A percentile compares a stretch with the other conserved stretches of the same genome.
Evolutionary conservation across 108 stramenopile species (phyloP).

Genomic region (Skeletonema tropicum): DNA sequence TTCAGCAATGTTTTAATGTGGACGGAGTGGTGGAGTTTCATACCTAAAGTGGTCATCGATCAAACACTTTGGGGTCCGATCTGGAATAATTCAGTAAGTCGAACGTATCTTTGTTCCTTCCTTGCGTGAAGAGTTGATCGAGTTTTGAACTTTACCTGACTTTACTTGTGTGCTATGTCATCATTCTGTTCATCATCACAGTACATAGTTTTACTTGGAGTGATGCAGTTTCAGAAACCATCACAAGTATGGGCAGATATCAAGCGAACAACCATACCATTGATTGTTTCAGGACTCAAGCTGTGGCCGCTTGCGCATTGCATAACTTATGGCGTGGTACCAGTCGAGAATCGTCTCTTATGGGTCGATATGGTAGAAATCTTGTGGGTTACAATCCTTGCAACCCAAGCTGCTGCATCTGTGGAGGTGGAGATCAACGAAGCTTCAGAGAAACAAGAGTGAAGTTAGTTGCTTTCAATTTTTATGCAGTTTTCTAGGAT

Average conservation of each 20-base stretch:
- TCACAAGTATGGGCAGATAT: slow-evolving; percentile 66
- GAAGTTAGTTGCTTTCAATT: too few species aligned
- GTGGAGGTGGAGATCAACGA: too few species aligned
- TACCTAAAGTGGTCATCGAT: slow-evolving; percentile 73
- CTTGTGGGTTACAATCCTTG: slow-evolving; percentile 89
- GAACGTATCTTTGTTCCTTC: neutral
- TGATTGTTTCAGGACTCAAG: slow-evolving; percentile 64
- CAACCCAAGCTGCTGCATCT: slow-evolving; percentile 43
- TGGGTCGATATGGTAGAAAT: slow-evolving; percentile 92
- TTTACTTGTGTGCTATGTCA: neutral
- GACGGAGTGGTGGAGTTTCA: slow-evolving; percentile 64
- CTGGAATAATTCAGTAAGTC: slow-evolving; percentile 53
- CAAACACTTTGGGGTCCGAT: slow-evolving; percentile 58
- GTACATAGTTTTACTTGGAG: slow-evolving; percentile 65
- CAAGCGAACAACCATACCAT: slow-evolving; percentile 74
- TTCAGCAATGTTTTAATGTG: slow-evolving; percentile 57
- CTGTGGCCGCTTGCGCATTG: slow-evolving; percentile 89
- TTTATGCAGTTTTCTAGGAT: too few species aligned
- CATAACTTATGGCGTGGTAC: slow-evolving; percentile 79
- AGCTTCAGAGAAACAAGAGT: too few species aligned
- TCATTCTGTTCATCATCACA: neutral
- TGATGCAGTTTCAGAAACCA: slow-evolving; percentile 52
- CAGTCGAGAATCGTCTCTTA: slow-evolving; percentile 77
- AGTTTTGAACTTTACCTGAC: neutral
- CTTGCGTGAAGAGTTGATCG: neutral